Evolutionary conservation across 2,329 filamentous ascomycete genomes (phyloP).

Genomic region (Trichoderma sp.): DNA sequence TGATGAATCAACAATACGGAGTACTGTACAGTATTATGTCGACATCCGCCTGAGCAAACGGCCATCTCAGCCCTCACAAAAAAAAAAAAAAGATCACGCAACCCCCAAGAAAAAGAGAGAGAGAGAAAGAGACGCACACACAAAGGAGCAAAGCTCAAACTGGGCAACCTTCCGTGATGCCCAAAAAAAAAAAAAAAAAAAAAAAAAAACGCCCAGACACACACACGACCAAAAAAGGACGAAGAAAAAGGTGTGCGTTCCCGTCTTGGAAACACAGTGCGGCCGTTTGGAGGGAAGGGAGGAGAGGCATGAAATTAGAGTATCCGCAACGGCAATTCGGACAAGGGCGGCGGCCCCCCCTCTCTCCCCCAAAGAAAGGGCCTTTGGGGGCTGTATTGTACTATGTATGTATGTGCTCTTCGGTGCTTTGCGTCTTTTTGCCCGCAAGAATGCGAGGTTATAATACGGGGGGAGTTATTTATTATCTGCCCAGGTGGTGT

Average conservation of each 20-base stretch:
- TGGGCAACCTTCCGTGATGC: background rate
- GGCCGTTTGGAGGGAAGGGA: background rate
- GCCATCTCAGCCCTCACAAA: no score
- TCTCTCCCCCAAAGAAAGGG: background rate
- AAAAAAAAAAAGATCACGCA: background rate
- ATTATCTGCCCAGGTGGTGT: background rate
- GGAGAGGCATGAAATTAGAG: background rate
- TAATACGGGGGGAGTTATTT: background rate
- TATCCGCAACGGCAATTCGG: constrained; percentile 1
- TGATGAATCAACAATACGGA: no score
- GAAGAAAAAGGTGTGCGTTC: background rate
- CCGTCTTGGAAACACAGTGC: background rate
- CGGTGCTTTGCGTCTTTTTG: background rate
- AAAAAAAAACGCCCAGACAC: background rate
- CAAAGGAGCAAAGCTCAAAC: background rate
- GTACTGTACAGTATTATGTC: no score
- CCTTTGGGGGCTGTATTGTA: background rate
- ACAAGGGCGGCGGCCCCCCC: background rate
- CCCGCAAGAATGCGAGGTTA: background rate
- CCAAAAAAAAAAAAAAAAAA: background rate
- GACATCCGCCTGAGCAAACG: no score
- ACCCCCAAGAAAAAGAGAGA: background rate
- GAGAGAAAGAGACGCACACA: background rate
- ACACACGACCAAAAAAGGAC: background rate
- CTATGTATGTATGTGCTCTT: background rate